Evolutionary conservation across 306 rosid species (phyloP), one percentile per base, ranked within the genome.

Genomic region (Prunus campanulata): DNA sequence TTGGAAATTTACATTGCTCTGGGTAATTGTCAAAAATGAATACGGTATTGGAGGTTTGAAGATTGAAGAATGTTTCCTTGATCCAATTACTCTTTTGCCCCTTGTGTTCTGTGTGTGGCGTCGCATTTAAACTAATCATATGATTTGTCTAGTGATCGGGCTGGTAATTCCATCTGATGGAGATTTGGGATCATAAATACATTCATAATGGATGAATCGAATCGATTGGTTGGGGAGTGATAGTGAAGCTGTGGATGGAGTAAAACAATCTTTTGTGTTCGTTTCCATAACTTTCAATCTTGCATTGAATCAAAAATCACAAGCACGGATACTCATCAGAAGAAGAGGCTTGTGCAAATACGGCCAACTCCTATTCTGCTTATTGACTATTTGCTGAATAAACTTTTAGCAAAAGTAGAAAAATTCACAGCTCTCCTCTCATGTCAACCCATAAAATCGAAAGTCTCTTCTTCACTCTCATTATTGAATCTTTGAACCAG

Each of bases 21-120:
- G 80, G 80, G 71, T 66, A 62, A 78, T 71, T 79, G 83, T 83
- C 70, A 22, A 60, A 76, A 39, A 75, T 76, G 84, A 67, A 71
- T 25, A 79, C 74, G 57, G 60, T 74, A 74, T 62, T 79, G 83
- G 77, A 62, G 77, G 77, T 78, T 74, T 80, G 70, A 66, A 48
- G 74, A 76, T 77, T 72, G 2, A 24, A 27, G 19, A 29, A 49
- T 18, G 64, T 13, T 54, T 51, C 49, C 29, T 54, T 52, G 47
- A 46, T 29, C 46, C 61, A 62, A 35, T 8, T 16, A 11, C 46
- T 63, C 47, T 29, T 54, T 39, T 39, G 9, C 9, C 22, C 22
- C 16, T 0, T 30, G 20, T 8, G 20, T 12, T 62, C 4, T 4
- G 4, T 55, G 47, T 70, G 29, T 7, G 22, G 8, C 7, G 30